Base-by-base conservation (phyloP, 805 yeast genomes). In the Yamadazyma insecticola region DNA sequence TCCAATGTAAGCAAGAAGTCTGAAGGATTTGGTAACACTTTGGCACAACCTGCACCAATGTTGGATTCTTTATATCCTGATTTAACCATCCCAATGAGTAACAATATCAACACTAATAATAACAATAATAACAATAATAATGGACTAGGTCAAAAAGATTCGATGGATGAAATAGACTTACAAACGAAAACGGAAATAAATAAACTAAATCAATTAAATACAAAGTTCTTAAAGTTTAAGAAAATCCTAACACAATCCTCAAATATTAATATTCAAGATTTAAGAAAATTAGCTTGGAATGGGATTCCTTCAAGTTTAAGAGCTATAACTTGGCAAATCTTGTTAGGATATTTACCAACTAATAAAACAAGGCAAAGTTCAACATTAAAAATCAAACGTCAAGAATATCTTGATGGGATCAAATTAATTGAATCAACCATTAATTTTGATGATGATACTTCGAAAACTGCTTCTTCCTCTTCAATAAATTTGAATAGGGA, bases 321-420 rank as follows among this genome's bases (percentile, higher is more conserved):
- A 36, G 84, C 97, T 0, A 59, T 81, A 24, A 76, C 84, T 9
- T 92, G 98, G 98, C 95, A 87, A 58, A 60, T 89, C 12, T 56
- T 92, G 29, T 68, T 90, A 30, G 97, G 97, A 1, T 92, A 92
- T 53, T 61, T 90, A 22, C 96, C 98, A 1, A 76, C 92, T 1
- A 92, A 88, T 51, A 72, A 80, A 16, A 76, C 80, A 27, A 70
- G 97, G 32, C 78, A 95, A 44, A 73, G 62, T 4, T 55, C 79
- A 0, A 80, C 88, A 1, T 55, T 90, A 32, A 70, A 73, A 36
- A 72, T 94, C 36, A 90, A 92, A 53, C 72, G 98, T 29, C 77
- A 81, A 47, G 97, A 90, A 50, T 92, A 90, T 51, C 48, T 66
- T 22, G 88, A 81, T 37, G 92, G 95, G 3, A 68, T 87, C 4